Base-by-base conservation (phyloP, 352 stramenopile species). In the Globisporangium perplexum region DNA sequence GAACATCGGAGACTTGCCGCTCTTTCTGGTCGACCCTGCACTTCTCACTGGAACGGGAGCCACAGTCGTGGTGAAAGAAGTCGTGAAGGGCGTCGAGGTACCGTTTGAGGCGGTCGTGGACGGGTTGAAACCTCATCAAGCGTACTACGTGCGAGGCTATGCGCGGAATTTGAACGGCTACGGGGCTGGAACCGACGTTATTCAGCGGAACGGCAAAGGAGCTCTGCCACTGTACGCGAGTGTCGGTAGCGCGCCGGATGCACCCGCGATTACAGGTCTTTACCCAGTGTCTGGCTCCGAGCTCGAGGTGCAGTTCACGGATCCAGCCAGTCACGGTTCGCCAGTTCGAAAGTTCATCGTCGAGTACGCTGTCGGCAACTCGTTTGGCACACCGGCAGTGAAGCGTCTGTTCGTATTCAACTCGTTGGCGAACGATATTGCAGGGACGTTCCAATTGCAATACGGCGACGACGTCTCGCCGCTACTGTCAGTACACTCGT, bases 111-210 rank as follows among this genome's bases (percentile, higher is more conserved):
- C 75, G 1, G 66, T 85, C 22, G 58, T 93, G 1, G 62, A 71
- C 45, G 83, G 74, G 11, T 52, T 90, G 14, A 62, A 50, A 1
- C 57, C 72, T 0, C 58, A 53, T 12, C 49, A 69, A 48, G 60
- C 83, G n/a, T 88, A 88, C 55, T 88, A 78, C 35, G 59, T 88
- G 14, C 71, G 79, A 7, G 79, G 74, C 12, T 87, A 77, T 46
- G 77, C 83, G 12, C 70, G 71, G 2, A 93, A 90, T 10, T 33
- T 70, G 15, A 88, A 88, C 55, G 79, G 79, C 0, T 90, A 87
- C n/a, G 73, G 83, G 17, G 22, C 56, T 3, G 74, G 74, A 26
- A 90, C 77, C 0, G 73, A 80, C 31, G 46, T 69, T 0, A 71
- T 89, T n/a, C 83, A 93, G 53, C 68, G 63, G 6, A 48, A 65